Conservation (phyloP, 495 filamentous ascomycete species). For the Durotheca rogersii region DNA sequence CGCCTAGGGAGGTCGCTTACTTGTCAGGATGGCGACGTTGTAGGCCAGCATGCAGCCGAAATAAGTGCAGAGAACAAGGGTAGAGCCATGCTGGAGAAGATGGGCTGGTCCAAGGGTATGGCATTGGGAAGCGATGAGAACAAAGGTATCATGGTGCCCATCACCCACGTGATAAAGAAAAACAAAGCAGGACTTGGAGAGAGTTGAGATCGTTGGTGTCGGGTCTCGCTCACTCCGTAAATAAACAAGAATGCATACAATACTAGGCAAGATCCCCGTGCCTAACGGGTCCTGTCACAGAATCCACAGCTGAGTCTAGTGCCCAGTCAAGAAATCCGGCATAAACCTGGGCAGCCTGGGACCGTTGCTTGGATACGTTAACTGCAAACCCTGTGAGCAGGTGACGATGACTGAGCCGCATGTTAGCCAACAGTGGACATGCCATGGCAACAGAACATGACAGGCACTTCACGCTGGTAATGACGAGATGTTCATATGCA, state of each 20-base stretch:
- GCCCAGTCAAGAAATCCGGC: too few relatives aligned
- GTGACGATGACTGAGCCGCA: too few relatives aligned
- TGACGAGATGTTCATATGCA: conserved; percentile 54
- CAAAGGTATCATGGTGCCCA: conserved; percentile 83
- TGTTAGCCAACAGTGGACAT: neutral
- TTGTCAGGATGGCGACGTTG: conserved; percentile 84
- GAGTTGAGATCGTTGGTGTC: too few relatives aligned
- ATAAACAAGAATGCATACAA: too few relatives aligned
- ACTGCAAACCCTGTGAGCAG: too few relatives aligned
- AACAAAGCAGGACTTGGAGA: conserved; percentile 83
- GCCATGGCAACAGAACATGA: conserved; percentile 1
- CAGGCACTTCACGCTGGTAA: too few relatives aligned
- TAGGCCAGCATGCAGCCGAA: conserved; percentile 81
- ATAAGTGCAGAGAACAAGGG: conserved; percentile 82
- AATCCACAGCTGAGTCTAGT: too few relatives aligned
- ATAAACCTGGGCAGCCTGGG: too few relatives aligned
- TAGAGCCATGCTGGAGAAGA: conserved; percentile 88
- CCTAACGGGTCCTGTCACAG: too few relatives aligned
- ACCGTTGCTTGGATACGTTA: too few relatives aligned
- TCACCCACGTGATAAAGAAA: conserved; percentile 85
- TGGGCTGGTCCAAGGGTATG: conserved; percentile 92
- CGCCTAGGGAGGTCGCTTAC: conserved; percentile 47
- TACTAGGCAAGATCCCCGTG: too few relatives aligned
- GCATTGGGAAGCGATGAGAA: conserved; percentile 80
- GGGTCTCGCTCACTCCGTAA: too few relatives aligned